Conservation (phyloP, 2,329 filamentous ascomycete genomes). For the Aaosphaeria arxii region DNA sequence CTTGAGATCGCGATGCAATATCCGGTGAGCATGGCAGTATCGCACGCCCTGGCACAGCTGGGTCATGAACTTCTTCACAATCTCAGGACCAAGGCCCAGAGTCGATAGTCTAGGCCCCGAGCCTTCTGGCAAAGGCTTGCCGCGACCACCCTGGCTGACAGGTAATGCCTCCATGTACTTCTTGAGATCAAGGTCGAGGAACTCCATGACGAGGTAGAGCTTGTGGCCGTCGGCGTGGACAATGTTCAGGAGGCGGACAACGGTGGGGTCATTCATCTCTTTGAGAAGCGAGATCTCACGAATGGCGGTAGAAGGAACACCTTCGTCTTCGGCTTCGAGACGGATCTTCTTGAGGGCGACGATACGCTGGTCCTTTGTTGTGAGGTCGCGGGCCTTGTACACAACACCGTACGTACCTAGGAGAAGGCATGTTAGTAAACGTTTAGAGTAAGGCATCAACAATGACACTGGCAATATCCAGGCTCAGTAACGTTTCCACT, state of each 20-base stretch:
- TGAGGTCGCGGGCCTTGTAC: constrained; percentile 88
- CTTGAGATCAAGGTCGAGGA: constrained; percentile 86
- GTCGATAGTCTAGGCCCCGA: constrained; percentile 61
- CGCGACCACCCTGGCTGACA: constrained; percentile 77
- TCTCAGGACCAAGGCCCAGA: constrained; percentile 71
- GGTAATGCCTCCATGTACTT: constrained; percentile 95
- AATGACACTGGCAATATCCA: neutral
- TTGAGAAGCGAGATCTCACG: constrained; percentile 92
- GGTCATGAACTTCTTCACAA: constrained; percentile 91
- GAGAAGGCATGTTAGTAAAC: neutral
- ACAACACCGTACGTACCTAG: constrained; percentile 91
- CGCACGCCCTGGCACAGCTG: constrained; percentile 80
- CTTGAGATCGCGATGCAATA: constrained; percentile 86
- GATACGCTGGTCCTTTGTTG: constrained; percentile 72
- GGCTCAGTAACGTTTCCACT: constrained; percentile 2
- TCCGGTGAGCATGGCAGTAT: constrained; percentile 85
- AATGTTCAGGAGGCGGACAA: constrained; percentile 84
- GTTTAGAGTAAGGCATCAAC: neutral
- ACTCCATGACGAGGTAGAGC: constrained; percentile 90
- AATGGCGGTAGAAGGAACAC: constrained; percentile 87
- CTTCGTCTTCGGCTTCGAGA: constrained; percentile 91
- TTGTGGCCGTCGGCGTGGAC: constrained; percentile 94
- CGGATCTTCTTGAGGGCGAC: constrained; percentile 95
- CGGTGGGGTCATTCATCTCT: constrained; percentile 90
- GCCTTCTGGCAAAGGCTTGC: constrained; percentile 80